Evolutionary conservation across 1,139 yeast genomes (phyloP), one percentile per base, ranked within the genome.

Genomic region (Debaryomyces psychrophilus): DNA sequence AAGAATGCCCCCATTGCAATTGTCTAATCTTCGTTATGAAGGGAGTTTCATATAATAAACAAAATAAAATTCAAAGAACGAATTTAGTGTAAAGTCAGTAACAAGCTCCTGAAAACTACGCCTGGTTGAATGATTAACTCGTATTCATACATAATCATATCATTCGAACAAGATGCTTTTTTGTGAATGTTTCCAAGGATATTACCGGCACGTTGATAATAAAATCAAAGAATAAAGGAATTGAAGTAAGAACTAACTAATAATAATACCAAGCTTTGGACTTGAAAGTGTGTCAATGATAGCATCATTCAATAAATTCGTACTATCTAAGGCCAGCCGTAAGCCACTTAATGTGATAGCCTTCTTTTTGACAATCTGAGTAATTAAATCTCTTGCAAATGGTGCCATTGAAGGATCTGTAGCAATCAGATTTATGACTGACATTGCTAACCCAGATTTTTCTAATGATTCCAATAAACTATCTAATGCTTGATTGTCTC

Each of bases 381-480:
- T 55, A 25, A 58, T 54, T 43, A 59, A 49, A 46, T 58, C 62
- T 51, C 60, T 56, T 8, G 48, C 56, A 40, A 59, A 59, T 47
- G 62, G 62, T 33, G 52, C 45, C 45, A 50, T 44, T 3, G 33
- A 35, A 3, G 46, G 31, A 35, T 59, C 61, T 33, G 49, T 52
- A 20, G 54, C 22, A 12, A 41, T 12, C 31, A 25, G 27, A 5
- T 22, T n/a, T n/a, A 43, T 27, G n/a, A 48, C 43, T 28, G 46
- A 44, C 49, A 43, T 40, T 12, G 49, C 51, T 12, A 48, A 28
- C 4, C 51, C 49, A 4, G 51, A 48, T 20, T 48, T 45, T 29
- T 37, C 49, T 25, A 48, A 41, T 6, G 51, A 48, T 9, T 43
- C 51, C 38, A 45, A 8, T 25, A 48, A 37, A 22, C 44, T 43